Evolutionary conservation across 257 asterid genomes (phyloP).

Genomic region (Solanum virginianum): DNA sequence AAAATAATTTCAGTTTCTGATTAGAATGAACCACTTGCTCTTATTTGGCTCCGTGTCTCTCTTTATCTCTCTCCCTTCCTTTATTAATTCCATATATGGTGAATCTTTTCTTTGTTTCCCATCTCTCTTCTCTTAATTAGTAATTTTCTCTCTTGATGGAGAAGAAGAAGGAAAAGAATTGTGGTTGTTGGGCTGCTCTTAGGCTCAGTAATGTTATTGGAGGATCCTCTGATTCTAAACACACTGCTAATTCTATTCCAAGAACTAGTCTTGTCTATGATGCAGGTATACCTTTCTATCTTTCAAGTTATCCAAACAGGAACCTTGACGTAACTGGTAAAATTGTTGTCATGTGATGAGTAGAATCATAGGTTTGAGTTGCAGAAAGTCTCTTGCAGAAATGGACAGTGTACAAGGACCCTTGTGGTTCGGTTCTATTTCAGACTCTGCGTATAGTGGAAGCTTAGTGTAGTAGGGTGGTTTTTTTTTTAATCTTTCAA

Average conservation of each 20-base stretch:
- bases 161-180: conserved; percentile 23
- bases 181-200: conserved; percentile 82
- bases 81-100: conserved; percentile 17
- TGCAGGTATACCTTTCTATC: conserved; percentile 34
- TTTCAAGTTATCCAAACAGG: background rate
- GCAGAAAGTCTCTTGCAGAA: background rate
- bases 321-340: background rate
- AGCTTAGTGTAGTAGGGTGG: background rate
- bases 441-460: too few relatives aligned
- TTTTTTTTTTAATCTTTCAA: background rate
- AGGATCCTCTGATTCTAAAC: conserved; percentile 42
- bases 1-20: background rate
- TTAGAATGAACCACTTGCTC: background rate
- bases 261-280: conserved; percentile 85
- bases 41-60: background rate
- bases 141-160: conserved; percentile 26
- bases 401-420: background rate
- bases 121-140: conserved; percentile 8
- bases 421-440: background rate
- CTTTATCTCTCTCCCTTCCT: background rate
- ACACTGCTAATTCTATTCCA: conserved; percentile 41
- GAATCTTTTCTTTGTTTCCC: conserved; percentile 12
- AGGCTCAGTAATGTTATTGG: conserved; percentile 31
- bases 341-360: background rate
- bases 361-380: background rate